Percentiles rank a stretch among this genome's conserved stretches.
phyloP scores from a whole-genome alignment of 208 protist genomes.

The Porcisia deanei region DNA sequence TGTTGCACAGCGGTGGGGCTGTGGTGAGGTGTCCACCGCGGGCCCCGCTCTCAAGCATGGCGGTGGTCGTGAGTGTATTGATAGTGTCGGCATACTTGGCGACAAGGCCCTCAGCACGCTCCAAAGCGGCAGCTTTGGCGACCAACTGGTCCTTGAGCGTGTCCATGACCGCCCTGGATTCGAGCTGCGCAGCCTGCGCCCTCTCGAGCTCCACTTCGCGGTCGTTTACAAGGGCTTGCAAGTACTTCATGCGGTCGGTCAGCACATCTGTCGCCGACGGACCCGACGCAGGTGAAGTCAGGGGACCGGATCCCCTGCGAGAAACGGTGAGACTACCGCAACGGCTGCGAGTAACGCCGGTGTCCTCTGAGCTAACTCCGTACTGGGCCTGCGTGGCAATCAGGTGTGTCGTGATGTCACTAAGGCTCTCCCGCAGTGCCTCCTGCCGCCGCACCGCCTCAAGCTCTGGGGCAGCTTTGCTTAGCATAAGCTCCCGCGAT shows the following conservation, averaged over 20 bases:
- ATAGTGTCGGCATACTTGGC: slow-evolving; percentile 24
- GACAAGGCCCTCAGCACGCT: slow-evolving; percentile 17
- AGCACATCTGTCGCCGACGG: slow-evolving; percentile 18
- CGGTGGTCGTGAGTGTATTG: background rate
- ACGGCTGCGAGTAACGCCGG: background rate
- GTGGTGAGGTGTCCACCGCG: background rate
- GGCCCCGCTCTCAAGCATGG: background rate
- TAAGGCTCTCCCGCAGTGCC: slow-evolving; percentile 41
- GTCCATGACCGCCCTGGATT: slow-evolving; percentile 5
- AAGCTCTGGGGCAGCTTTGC: slow-evolving; percentile 29
- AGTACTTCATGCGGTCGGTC: slow-evolving; percentile 31
- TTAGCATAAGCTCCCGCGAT: slow-evolving; percentile 13
- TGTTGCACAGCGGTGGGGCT: background rate
- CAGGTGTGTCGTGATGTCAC: slow-evolving; percentile 42
- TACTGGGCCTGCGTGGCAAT: slow-evolving; percentile 29
- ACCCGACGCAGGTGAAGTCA: background rate
- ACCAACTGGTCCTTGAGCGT: slow-evolving; percentile 21
- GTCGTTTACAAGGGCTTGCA: slow-evolving; percentile 31
- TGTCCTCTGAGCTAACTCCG: background rate
- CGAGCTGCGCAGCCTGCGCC: slow-evolving; percentile 15
- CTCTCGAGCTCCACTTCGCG: slow-evolving; percentile 33
- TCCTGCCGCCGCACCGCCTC: slow-evolving; percentile 34
- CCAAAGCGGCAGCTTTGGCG: slow-evolving; percentile 15
- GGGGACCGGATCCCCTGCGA: background rate
- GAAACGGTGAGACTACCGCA: background rate